Evolutionary conservation across 2,329 filamentous ascomycete species (phyloP), one percentile per base, ranked within the genome.

Genomic region (Magnaporthiopsis poae): DNA sequence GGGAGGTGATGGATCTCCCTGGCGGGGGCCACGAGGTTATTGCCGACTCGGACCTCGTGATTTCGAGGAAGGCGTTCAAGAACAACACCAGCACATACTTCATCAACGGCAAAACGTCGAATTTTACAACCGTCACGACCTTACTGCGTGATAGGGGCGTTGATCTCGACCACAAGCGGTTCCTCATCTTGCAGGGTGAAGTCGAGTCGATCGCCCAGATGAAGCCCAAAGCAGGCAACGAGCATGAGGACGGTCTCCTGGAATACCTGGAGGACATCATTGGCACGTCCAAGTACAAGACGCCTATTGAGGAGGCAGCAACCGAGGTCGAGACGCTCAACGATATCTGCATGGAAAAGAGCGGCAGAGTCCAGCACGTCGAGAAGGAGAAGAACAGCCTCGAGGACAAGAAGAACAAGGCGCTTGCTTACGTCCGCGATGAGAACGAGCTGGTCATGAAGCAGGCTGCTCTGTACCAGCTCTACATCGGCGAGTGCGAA

Each of bases 1-100:
- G 96, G 71, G 92, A 98, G 77, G 91, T 99, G 66, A 89, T 96
- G 79, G 96, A 99, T 76, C 82, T 91, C 74, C 89, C 91, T 12
- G 88, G 83, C 21, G 92, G 92, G 63, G 87, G 86, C 60, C 86
- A 88, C 67, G 86, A 92, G 72, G 82, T 93, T 18, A 86, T 98
- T 62, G 91, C 92, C 59, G 84, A 95, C 73, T 96, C 94, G 21
- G 86, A 90, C 67, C 82, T 99, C 65, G 82, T 97, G 68, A 90
- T 99, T 70, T 97, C 95, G 9, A 88, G 95, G 73, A 90, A 89
- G 74, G 95, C 93, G 0, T 99, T 99, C 85, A 95, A 92, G 77
- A 99, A 98, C 79, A 99, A 98, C 77, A 89, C 91, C 12, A 98
- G 94, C 85, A 96, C 95, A 77, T 99, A 99, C 79, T 98, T 96